Evolutionary conservation across 768 basidiomycete species (phyloP).

Genomic region (Leccinellum rugosiceps): DNA sequence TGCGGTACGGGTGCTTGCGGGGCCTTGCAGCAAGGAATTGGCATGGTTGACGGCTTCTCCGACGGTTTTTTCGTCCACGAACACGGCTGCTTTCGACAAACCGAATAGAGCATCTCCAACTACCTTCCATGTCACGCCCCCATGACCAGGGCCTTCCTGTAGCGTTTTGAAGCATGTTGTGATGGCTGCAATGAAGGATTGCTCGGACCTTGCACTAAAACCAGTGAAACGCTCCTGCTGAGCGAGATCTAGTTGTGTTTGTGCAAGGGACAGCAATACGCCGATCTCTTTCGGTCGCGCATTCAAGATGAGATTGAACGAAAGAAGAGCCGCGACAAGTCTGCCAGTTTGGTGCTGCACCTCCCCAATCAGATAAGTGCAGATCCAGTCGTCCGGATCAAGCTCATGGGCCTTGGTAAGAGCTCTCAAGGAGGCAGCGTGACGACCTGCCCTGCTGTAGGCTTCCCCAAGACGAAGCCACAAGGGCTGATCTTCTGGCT

Average conservation of each 20-base stretch:
- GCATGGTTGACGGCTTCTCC: slow-evolving; percentile 34
- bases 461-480: slow-evolving; percentile 94
- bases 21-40: slow-evolving; percentile 37
- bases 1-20: slow-evolving; percentile 41
- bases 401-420: slow-evolving; percentile 72
- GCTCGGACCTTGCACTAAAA: slow-evolving; percentile 70
- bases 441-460: slow-evolving; percentile 83
- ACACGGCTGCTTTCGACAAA: slow-evolving; percentile 53
- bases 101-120: slow-evolving; percentile 73
- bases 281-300: slow-evolving; percentile 66
- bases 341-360: slow-evolving; percentile 77
- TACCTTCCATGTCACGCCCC: slow-evolving; percentile 78
- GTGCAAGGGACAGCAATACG: slow-evolving; percentile 65
- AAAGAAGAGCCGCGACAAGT: slow-evolving; percentile 68
- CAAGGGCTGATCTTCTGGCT: slow-evolving; percentile 70
- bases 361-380: slow-evolving; percentile 78
- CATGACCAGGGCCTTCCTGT: slow-evolving; percentile 56
- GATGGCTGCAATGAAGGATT: slow-evolving; percentile 65
- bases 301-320: slow-evolving; percentile 55
- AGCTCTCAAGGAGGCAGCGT: slow-evolving; percentile 87
- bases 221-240: slow-evolving; percentile 61
- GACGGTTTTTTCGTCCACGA: slow-evolving; percentile 43
- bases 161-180: slow-evolving; percentile 47
- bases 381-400: slow-evolving; percentile 78
- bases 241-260: slow-evolving; percentile 71